Conservation (phyloP, 108 stramenopile species). For the Skeletonema costatum region DNA sequence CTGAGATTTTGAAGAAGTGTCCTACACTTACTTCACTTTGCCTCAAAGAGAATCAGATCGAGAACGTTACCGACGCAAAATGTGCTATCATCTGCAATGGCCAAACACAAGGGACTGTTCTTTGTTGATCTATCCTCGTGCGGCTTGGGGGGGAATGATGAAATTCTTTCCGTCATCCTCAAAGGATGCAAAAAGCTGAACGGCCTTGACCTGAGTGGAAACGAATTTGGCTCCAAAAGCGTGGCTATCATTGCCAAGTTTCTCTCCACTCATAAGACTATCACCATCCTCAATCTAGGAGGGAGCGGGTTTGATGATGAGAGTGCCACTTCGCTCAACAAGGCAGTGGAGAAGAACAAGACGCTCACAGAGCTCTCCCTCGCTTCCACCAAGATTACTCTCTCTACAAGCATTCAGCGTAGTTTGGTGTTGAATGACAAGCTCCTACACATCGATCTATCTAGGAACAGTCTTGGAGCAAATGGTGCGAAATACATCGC, state of each 20-base stretch:
- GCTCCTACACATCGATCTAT: background rate
- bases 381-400: background rate
- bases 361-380: background rate
- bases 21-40: background rate
- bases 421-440: background rate
- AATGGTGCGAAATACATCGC: background rate
- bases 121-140: background rate
- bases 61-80: background rate
- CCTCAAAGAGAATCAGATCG: background rate
- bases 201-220: background rate
- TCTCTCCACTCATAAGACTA: background rate
- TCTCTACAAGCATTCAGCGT: background rate
- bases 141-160: background rate
- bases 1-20: background rate
- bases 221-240: background rate
- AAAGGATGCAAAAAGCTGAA: background rate
- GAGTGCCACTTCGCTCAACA: background rate
- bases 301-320: background rate
- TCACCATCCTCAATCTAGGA: background rate
- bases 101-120: background rate
- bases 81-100: background rate
- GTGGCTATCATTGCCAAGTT: background rate
- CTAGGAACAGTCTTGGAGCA: background rate
- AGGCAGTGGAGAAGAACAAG: background rate
- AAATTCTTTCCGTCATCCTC: background rate